Percentiles rank a stretch among this genome's conserved stretches.
These are phyloP conservation scores for Podospora sp. DNA, from an alignment of 495 filamentous ascomycete genomes.

Conservation along the genomic window DNA sequence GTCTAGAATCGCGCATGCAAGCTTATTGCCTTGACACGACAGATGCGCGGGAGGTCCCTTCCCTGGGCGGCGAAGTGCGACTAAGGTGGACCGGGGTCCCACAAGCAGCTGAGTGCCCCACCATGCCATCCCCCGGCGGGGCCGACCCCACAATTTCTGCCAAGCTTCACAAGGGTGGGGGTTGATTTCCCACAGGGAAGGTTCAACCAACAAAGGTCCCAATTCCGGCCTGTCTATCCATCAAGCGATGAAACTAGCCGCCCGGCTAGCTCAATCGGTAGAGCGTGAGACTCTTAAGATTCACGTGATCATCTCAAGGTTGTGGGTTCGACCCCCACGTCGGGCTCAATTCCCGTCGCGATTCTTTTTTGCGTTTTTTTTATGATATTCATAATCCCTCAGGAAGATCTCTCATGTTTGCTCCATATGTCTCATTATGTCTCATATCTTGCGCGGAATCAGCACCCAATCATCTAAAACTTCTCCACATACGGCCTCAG, in stretches of 20 bases:
- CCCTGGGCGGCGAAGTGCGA: neutral
- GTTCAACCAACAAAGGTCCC: neutral
- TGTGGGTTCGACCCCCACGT: conserved; percentile 39
- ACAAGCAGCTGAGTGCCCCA: conserved; percentile 14
- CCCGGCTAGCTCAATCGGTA: conserved; percentile 77
- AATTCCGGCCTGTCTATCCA: neutral
- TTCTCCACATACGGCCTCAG: conserved; percentile 80
- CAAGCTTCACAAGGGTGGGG: neutral
- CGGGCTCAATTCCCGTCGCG: conserved; percentile 37
- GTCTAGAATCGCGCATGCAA: conserved; percentile 12
- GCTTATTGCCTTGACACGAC: neutral
- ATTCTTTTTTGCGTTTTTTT: conserved; percentile 1
- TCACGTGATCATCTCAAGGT: conserved; percentile 34
- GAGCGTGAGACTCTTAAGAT: conserved; percentile 76
- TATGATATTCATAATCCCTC: neutral
- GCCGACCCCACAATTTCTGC: neutral
- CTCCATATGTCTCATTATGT: conserved; percentile 4
- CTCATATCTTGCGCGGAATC: neutral
- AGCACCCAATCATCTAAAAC: conserved; percentile 41
- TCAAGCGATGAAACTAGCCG: conserved; percentile 3
- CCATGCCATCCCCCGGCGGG: neutral
- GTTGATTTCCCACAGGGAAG: neutral
- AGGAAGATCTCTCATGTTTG: neutral
- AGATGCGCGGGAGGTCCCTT: conserved; percentile 7
- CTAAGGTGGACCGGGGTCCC: neutral